Base-by-base conservation (phyloP, 2,329 filamentous ascomycete species). In the Mycogone perniciosa region DNA sequence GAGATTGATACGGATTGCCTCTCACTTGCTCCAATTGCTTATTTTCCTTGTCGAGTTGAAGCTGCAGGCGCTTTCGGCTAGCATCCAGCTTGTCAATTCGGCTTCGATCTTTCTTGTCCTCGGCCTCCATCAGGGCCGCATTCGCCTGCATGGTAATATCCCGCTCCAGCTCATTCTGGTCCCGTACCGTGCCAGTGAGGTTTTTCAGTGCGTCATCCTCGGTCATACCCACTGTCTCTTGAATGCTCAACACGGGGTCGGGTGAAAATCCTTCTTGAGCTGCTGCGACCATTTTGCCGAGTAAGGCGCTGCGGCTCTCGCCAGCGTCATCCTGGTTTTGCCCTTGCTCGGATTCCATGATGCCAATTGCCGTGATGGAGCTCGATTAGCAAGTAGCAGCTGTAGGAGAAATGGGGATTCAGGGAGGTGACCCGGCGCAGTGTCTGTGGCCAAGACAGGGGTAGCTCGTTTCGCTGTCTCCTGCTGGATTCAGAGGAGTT, bases 91-190 rank as follows among this genome's bases (percentile, higher is more conserved):
- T 84, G 41, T 77, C 75, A 46, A 86, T 85, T 30, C 82, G 77
- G 50, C 78, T 81, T 57, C 78, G 72, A 50, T 86, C 82, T 56
- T 76, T 76, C 60, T 80, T 79, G 58, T 85, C 81, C 55, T 86
- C 82, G 38, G 76, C 76, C 50, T 84, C 80, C 41, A 78, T 77
- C 50, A 85, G 66, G 0, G 76, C 79, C 13, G 76, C 71, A 49
- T 77, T 82, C 4, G 81, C 82, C 57, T 85, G 77, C 11, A 76
- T 65, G 1, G 80, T 80, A 56, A 97, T 95, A 62, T 96, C 90
- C 55, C 89, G 80, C 67, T 96, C 92, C 20, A 97, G 72, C 53
- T 96, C 91, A 71, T 91, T 85, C 66, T 97, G 92, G 61, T 96
- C 84, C 51, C 89, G 83, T 26, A 93, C 82, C 52, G 84, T 77